Evolutionary conservation across 345 rosid genomes (phyloP), one percentile per base, ranked within the genome.

Genomic region (Leavenworthia alabamica): DNA sequence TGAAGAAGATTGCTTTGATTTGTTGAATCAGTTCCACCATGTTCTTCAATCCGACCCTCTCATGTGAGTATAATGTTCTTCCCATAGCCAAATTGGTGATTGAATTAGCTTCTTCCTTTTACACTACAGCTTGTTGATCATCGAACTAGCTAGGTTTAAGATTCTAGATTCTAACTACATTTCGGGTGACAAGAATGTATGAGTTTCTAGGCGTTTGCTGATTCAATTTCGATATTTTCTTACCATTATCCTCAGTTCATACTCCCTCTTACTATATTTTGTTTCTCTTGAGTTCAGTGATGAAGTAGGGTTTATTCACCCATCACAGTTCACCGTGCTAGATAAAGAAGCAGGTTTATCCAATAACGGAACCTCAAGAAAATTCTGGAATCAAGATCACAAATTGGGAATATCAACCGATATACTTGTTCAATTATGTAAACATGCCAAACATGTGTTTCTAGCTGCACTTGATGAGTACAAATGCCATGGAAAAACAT

Each of bases 241-340:
- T 12, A 11, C 15, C 7, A 35, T 35, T 12, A 35, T 35, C 14
- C 40, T 36, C 41, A n/a, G 1, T 36, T 36, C 41, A 36, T 36
- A 15, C 41, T 36, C n/a, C 27, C 49, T 66, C 27, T 52, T 56
- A 56, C 37, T 22, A 24, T 20, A 0, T 52, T 54, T 8, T 33
- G 10, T 60, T 5, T 32, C 27, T 32, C 47, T 75, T 75, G 50
- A 62, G 28, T 64, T 19, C 76, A 89, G 98, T 42, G 93, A 89
- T 64, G 96, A 93, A 78, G 74, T 93, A 12, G 97, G 90, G 65
- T 84, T 83, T 64, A 67, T 89, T 75, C 97, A 93, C 60, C 92
- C 97, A 7, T 80, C 96, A n/a, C 99, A 87, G 64, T 77, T 93
- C 62, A 72, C 60, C 46, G 28, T 68, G 15, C 78, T 93, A 58